Evolutionary conservation across 257 asterid genomes (phyloP), one percentile per base, ranked within the genome.

Genomic region (Solanum virginianum): DNA sequence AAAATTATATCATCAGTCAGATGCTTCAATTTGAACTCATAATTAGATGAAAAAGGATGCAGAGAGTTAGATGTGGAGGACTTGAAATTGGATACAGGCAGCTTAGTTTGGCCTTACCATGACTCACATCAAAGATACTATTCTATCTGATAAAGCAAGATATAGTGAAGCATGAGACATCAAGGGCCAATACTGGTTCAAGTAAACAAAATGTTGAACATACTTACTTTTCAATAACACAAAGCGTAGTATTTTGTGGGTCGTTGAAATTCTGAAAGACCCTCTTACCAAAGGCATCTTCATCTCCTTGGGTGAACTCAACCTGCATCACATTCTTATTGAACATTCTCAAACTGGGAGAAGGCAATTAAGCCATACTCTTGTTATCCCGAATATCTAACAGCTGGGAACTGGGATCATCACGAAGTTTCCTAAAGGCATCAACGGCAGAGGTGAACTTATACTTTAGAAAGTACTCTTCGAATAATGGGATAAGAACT

Each of bases 151-250:
- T 7, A 62, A 12, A 60, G 5, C 3, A 22, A 60, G 68, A 60
- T 60, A 22, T 22, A 60, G 36, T 62, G 69, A 65, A 65, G 43
- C 17, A 15, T 54, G 57, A 54, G 60, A 9, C 10, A 55, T 55
- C 9, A 24, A 36, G 39, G 39, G 39, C 9, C 18, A 29, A 41
- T 63, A 62, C 11, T 62, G 32, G 36, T 60, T n/a, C 16, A 11
- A 11, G 12, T 24, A 63, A 24, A 24, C 39, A 63, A 24, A 63
- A 12, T 24, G 70, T 63, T 63, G 70, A 66, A 39, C 9, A 72
- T 15, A 87, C 98, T 92, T 91, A 96, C 99, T 93, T 93, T 94
- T 96, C 99, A 80, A 96, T n/a, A 80, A 96, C 83, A 86, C 97
- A 96, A 87, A 95, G 22, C 20, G 85, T 82, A 4, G 98, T 91